These are phyloP conservation scores for Marvania coccoides DNA, from an alignment of 139 green algal species.

Conservation along the genomic window DNA sequence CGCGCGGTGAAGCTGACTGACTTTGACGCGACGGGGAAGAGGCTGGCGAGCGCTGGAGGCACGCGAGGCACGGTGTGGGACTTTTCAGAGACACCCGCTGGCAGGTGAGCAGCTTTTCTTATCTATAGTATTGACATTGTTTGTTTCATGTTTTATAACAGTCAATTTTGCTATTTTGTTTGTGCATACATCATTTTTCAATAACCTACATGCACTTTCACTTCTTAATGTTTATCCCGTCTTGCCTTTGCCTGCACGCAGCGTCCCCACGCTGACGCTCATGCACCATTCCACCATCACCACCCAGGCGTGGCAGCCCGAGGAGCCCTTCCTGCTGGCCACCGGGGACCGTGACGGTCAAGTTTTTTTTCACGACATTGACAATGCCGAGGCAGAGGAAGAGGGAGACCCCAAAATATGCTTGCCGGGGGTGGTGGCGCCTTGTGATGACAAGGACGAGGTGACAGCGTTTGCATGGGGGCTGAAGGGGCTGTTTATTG, in stretches of 20 bases:
- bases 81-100: conserved; percentile 8
- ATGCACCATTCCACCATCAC: conserved; percentile 9
- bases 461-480: conserved; percentile 9
- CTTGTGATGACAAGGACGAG: conserved; percentile 11
- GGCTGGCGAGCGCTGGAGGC: conserved; percentile 11
- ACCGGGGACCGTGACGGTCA: conserved; percentile 13
- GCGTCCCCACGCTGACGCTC: conserved; percentile 7
- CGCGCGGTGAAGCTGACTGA: conserved; percentile 2
- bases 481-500: background rate
- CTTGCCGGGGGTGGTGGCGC: conserved; percentile 3
- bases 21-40: background rate
- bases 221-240: too few species aligned
- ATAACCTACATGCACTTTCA: too few species aligned
- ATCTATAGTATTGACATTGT: too few species aligned
- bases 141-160: too few species aligned
- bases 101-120: too few species aligned
- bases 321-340: conserved; percentile 4
- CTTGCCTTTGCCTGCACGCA: too few species aligned
- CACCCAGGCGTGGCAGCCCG: conserved; percentile 24
- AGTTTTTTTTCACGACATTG: conserved; percentile 7
- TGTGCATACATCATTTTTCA: too few species aligned
- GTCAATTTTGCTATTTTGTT: too few species aligned
- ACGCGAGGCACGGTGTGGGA: conserved; percentile 17
- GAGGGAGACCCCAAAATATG: conserved; percentile 1
- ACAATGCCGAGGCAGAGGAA: background rate